A percentile compares a stretch with the other conserved stretches of the same genome.
Conservation (phyloP, 2,329 filamentous ascomycete species). For the Fusarium sp. region DNA sequence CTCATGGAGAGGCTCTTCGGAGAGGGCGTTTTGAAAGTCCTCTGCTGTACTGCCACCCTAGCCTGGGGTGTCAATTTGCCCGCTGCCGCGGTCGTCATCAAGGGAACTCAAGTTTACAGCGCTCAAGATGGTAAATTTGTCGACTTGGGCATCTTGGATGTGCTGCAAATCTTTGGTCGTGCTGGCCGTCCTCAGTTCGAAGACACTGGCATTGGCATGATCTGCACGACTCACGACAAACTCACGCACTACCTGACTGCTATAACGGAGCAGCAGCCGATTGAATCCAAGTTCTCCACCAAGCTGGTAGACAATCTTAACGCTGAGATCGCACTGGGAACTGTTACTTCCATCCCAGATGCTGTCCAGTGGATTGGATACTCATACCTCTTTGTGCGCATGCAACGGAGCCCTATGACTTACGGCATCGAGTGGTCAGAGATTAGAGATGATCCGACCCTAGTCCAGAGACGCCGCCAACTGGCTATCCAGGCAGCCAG, state of each 20-base stretch:
- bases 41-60: slow-evolving; percentile 97
- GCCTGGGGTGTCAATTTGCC: slow-evolving; percentile 99
- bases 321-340: slow-evolving; percentile 93
- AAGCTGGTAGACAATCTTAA: slow-evolving; percentile 98
- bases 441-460: slow-evolving; percentile 86
- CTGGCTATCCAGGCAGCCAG: slow-evolving; percentile 91
- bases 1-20: slow-evolving; percentile 94
- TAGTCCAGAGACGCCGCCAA: slow-evolving; percentile 88
- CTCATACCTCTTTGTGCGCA: slow-evolving; percentile 96
- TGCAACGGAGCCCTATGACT: slow-evolving; percentile 90
- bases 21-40: slow-evolving; percentile 93
- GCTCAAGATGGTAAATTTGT: slow-evolving; percentile 97
- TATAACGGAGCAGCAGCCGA: slow-evolving; percentile 95
- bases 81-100: slow-evolving; percentile 96
- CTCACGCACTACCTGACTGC: slow-evolving; percentile 91
- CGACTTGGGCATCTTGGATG: slow-evolving; percentile 95
- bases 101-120: slow-evolving; percentile 97
- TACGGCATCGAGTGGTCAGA: slow-evolving; percentile 98
- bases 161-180: slow-evolving; percentile 98
- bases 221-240: slow-evolving; percentile 96
- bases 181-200: slow-evolving; percentile 98
- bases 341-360: slow-evolving; percentile 93
- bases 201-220: slow-evolving; percentile 97
- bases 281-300: slow-evolving; percentile 95
- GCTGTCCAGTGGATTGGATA: slow-evolving; percentile 98